A percentile compares a stretch with the other conserved stretches of the same genome.
Evolutionary conservation across 176 grass and related monocot genomes (phyloP).

Genomic region (Zea mays): Zm-B73-REFERENCE-NAM-5.0 NC_050100.1:4125501-4126000

Average conservation of each 20-base stretch:
- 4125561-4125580: slow-evolving; percentile 70
- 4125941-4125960: neutral
- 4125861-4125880: neutral
- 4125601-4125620: slow-evolving; percentile 63
- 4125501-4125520: slow-evolving; percentile 70
- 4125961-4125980: neutral
- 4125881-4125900: neutral
- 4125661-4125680: slow-evolving; percentile 52
- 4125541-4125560: slow-evolving; percentile 65
- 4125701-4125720: slow-evolving; percentile 29
- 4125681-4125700: slow-evolving; percentile 58
- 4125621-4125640: slow-evolving; percentile 66
- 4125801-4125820: neutral
- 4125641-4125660: slow-evolving; percentile 73
- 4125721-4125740: neutral
- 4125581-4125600: slow-evolving; percentile 44
- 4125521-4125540: slow-evolving; percentile 58
- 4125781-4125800: neutral
- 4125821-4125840: neutral
- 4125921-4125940: neutral
- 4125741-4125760: neutral
- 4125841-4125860: neutral
- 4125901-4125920: neutral
- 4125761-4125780: neutral
- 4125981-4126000: neutral